Percentiles rank a stretch among this genome's conserved stretches.
These are phyloP conservation scores for Cryptosporidium sp. DNA, from an alignment of 169 alveolate species.

Conservation along the genomic window DNA sequence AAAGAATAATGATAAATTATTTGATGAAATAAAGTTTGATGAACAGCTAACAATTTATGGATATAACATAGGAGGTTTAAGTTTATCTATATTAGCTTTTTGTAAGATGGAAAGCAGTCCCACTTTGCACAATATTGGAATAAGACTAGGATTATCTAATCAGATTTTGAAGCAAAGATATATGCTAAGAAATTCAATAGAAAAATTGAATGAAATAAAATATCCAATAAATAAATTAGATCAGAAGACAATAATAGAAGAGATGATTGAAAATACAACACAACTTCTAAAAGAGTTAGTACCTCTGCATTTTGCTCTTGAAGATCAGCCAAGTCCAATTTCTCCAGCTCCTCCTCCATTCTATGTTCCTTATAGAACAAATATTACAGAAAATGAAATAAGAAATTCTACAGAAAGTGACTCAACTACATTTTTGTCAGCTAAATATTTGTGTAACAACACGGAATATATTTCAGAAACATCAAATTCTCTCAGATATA, in stretches of 20 bases:
- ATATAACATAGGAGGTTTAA: conserved; percentile 31
- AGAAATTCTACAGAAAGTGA: conserved; percentile 43
- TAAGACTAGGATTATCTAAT: conserved; percentile 42
- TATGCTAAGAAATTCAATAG: conserved; percentile 45
- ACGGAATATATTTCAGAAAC: conserved; percentile 26
- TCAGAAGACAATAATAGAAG: not conserved
- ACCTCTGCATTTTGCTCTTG: conserved; percentile 22
- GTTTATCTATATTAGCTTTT: conserved; percentile 49
- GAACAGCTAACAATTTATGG: conserved; percentile 28
- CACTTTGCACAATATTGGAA: conserved; percentile 33
- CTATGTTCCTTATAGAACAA: conserved; percentile 38
- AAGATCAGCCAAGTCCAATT: conserved; percentile 71
- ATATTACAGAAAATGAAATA: conserved; percentile 49
- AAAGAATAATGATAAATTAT: conserved; percentile 2
- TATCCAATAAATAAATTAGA: conserved; percentile 7
- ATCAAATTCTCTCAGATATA: not conserved
- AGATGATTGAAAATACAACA: conserved; percentile 1
- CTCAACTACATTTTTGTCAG: conserved; percentile 66
- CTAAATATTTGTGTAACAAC: conserved; percentile 61
- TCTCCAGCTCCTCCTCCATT: conserved; percentile 76
- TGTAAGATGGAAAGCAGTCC: conserved; percentile 41
- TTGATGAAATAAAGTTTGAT: conserved; percentile 24
- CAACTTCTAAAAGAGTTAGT: conserved; percentile 3
- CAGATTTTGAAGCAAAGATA: conserved; percentile 67
- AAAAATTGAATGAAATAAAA: conserved; percentile 20